A percentile compares a stretch with the other conserved stretches of the same genome.
phyloP scores from a whole-genome alignment of 73 alveolate genomes.

The Symbiodinium natans region DNA sequence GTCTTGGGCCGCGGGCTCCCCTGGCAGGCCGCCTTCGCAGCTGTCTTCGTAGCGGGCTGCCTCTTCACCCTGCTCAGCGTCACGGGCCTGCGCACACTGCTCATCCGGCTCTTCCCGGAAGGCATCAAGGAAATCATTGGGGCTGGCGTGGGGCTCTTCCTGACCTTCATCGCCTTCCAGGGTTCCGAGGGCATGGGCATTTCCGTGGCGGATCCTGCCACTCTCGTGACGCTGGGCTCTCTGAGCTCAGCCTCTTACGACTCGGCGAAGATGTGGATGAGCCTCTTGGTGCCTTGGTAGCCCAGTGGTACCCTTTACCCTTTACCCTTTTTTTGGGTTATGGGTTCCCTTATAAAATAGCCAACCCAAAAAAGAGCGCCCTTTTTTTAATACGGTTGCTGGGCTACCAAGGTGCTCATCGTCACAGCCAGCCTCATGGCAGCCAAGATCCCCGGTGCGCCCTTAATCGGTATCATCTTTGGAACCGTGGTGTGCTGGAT shows the following conservation, averaged over 20 bases:
- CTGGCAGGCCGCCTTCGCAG: slow-evolving; percentile 31
- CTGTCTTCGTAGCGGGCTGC: slow-evolving; percentile 15
- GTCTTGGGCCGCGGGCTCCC: slow-evolving; percentile 44
- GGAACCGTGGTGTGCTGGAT: slow-evolving; percentile 50
- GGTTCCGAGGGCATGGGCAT: too few species aligned
- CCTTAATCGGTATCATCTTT: slow-evolving; percentile 37
- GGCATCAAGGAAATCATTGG: slow-evolving; percentile 56
- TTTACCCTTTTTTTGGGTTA: too few species aligned
- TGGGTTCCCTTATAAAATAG: too few species aligned
- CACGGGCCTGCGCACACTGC: slow-evolving; percentile 9
- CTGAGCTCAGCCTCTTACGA: slow-evolving; percentile 51
- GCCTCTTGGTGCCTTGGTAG: too few species aligned
- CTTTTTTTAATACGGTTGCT: too few species aligned
- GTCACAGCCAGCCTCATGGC: slow-evolving; percentile 47
- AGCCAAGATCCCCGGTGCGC: slow-evolving; percentile 60
- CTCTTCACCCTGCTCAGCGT: slow-evolving; percentile 30
- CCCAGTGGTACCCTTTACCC: too few species aligned
- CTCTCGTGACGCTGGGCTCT: slow-evolving; percentile 34
- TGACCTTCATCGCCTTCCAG: too few species aligned
- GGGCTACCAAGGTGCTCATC: too few species aligned
- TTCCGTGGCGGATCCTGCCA: slow-evolving; percentile 50
- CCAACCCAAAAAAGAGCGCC: too few species aligned
- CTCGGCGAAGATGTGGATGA: slow-evolving; percentile 67
- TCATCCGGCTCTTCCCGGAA: not conserved
- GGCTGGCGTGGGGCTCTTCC: slow-evolving; percentile 47